These are phyloP conservation scores for Exophiala sp. DNA, from an alignment of 2,329 filamentous ascomycete species.

Conservation along the genomic window DNA sequence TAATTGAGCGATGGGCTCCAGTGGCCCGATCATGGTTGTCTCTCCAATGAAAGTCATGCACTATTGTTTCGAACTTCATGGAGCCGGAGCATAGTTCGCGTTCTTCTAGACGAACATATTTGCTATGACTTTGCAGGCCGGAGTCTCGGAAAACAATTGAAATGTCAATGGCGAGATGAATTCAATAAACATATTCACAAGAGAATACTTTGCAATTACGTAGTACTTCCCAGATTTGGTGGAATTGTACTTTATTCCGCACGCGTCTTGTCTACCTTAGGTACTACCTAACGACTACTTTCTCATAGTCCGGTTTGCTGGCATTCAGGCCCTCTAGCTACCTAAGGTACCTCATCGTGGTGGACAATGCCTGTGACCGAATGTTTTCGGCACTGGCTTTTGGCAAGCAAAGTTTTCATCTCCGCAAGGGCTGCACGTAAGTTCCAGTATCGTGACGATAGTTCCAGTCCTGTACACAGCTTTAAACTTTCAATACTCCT, in stretches of 20 bases:
- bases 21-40: background rate
- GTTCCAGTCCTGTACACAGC: background rate
- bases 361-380: no score
- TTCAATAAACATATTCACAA: no score
- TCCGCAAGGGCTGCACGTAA: background rate
- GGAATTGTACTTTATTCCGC: no score
- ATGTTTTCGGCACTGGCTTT: no score
- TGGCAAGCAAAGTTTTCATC: no score
- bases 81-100: slow-evolving; percentile 15
- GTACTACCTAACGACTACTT: no score
- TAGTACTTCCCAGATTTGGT: no score
- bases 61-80: slow-evolving; percentile 9
- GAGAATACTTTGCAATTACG: background rate
- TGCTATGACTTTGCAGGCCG: slow-evolving; percentile 22
- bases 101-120: slow-evolving; percentile 25
- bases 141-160: slow-evolving; percentile 15
- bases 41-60: slow-evolving; percentile 2
- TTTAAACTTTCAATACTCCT: background rate
- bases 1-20: background rate
- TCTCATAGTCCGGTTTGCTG: no score
- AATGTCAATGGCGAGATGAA: slow-evolving; percentile 14
- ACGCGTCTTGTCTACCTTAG: no score
- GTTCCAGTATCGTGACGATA: background rate
- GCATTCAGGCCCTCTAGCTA: no score
- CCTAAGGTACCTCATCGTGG: no score